phyloP scores from a whole-genome alignment of 2,329 filamentous ascomycete genomes.

The Stagonosporopsis rhizophila region DNA sequence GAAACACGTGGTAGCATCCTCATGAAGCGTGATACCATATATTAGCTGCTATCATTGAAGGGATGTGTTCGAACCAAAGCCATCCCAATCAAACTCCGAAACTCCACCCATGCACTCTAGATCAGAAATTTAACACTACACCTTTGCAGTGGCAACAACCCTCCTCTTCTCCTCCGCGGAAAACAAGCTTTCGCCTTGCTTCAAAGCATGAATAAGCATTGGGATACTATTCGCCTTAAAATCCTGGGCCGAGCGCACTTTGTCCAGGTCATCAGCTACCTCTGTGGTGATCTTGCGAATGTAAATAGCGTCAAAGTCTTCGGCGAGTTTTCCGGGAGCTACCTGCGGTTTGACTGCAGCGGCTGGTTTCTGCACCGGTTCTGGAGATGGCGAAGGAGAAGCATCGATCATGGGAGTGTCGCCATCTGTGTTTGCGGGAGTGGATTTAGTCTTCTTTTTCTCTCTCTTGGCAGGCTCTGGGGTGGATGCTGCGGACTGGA shows the following conservation, averaged over 20 bases:
- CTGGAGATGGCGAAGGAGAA: constrained; percentile 11
- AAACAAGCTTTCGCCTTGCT: constrained; percentile 71
- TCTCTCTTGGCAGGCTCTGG: constrained; percentile 23
- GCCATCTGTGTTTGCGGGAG: constrained; percentile 7
- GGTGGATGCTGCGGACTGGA: background rate
- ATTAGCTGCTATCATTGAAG: background rate
- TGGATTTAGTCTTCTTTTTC: constrained; percentile 22
- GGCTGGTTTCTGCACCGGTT: background rate
- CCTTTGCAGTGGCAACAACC: constrained; percentile 39
- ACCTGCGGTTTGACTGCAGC: constrained; percentile 6
- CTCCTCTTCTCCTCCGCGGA: constrained; percentile 59
- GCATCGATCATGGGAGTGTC: constrained; percentile 33
- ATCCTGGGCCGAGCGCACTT: constrained; percentile 71
- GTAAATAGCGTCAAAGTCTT: constrained; percentile 69
- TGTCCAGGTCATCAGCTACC: constrained; percentile 76
- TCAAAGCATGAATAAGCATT: constrained; percentile 71
- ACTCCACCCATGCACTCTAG: constrained; percentile 25
- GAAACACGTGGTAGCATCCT: background rate
- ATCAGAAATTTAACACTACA: constrained; percentile 1
- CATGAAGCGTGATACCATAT: background rate
- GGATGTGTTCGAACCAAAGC: too few relatives aligned
- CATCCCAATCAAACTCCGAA: constrained; percentile 10
- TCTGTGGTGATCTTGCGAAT: constrained; percentile 73
- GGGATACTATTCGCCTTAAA: constrained; percentile 69
- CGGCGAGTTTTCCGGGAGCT: constrained; percentile 17